Conservation (phyloP, 441 rosid genomes). For the Adansonia rubrostipa region DNA sequence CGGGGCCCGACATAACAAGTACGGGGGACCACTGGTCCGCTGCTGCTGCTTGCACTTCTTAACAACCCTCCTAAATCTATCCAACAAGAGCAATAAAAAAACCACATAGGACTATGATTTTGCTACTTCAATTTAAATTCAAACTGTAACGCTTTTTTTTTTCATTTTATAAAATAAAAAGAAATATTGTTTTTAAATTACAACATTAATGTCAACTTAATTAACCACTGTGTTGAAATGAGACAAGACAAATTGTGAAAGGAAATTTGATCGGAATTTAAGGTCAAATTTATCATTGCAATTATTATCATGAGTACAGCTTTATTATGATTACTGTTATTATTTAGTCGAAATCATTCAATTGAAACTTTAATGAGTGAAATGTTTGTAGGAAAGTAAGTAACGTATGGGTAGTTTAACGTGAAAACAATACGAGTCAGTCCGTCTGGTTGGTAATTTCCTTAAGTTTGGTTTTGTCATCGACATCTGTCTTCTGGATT, state of each 20-base stretch:
- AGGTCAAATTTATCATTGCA: no score
- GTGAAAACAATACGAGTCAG: background rate
- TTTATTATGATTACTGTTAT: background rate
- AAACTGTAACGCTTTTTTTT: background rate
- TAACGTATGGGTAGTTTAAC: no score
- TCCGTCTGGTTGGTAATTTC: background rate
- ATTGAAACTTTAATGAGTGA: no score
- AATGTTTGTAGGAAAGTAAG: no score
- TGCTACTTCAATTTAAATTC: background rate
- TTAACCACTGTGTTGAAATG: background rate
- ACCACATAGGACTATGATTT: background rate
- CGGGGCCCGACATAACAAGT: background rate
- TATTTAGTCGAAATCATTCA: no score
- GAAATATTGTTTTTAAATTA: background rate
- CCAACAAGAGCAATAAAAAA: background rate
- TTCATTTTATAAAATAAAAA: background rate
- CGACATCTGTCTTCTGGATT: background rate
- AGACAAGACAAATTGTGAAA: background rate
- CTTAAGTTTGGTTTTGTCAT: background rate
- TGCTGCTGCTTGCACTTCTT: background rate
- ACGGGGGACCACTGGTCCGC: slow-evolving; percentile 12
- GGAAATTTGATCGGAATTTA: no score
- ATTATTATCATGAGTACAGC: no score
- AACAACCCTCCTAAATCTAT: background rate
- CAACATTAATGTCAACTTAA: background rate